phyloP scores from a whole-genome alignment of 1,139 yeast genomes.

The Suhomyces wounanorum region DNA sequence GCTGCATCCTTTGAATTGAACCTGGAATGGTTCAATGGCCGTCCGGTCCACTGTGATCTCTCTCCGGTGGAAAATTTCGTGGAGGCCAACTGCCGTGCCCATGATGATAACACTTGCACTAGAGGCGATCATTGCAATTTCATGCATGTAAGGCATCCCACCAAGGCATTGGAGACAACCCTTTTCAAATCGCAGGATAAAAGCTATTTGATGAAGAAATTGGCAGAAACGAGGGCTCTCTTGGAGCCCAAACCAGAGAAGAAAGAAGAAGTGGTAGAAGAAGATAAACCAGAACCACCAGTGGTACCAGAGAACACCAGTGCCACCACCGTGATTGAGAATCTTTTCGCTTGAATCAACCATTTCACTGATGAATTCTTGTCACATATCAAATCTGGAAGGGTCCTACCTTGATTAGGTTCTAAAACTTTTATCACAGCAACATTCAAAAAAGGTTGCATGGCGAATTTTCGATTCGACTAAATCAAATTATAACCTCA shows the following conservation, averaged over 20 bases:
- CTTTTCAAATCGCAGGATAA: conserved; percentile 45
- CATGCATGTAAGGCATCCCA: conserved; percentile 73
- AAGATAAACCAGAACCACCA: not conserved
- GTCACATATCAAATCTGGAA: not conserved
- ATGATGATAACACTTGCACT: conserved; percentile 62
- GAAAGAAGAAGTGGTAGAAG: not conserved
- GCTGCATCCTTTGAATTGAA: conserved; percentile 63
- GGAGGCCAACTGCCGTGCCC: conserved; percentile 76
- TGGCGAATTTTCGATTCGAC: no score
- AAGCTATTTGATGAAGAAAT: conserved; percentile 20
- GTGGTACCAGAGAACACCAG: conserved; percentile 1
- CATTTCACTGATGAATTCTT: not conserved
- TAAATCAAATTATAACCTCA: no score
- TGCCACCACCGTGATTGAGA: conserved; percentile 23
- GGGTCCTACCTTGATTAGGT: not conserved
- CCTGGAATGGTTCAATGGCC: conserved; percentile 77
- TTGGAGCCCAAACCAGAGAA: not conserved
- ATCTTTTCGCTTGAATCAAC: conserved; percentile 20
- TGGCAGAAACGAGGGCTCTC: conserved; percentile 9
- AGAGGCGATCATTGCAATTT: conserved; percentile 86
- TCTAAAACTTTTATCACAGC: no score
- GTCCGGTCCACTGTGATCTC: conserved; percentile 81
- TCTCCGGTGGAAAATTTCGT: conserved; percentile 73
- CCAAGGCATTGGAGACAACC: conserved; percentile 39
- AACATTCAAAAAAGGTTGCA: no score